phyloP scores from a whole-genome alignment of 805 yeast genomes.

The Clavispora phyllophila region DNA sequence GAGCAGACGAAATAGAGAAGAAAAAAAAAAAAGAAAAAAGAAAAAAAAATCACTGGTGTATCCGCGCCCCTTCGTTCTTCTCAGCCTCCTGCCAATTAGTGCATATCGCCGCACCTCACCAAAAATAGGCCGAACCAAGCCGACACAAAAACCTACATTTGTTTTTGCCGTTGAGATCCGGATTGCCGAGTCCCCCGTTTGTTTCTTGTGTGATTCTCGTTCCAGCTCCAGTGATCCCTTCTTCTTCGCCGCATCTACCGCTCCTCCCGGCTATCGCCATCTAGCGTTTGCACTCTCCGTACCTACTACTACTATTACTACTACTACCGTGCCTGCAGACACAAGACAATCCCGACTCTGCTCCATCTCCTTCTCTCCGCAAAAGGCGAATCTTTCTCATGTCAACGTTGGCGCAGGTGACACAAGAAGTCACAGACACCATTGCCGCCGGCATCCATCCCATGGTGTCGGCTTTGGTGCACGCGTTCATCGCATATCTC shows the following conservation, averaged over 20 bases:
- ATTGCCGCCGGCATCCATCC: slow-evolving; percentile 20
- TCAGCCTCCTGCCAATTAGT: not conserved
- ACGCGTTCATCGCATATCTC: slow-evolving; percentile 28
- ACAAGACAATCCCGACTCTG: not conserved
- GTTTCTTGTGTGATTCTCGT: not conserved
- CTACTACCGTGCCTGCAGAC: not conserved
- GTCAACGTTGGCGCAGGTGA: not conserved
- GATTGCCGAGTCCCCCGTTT: not conserved
- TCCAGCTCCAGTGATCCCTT: not conserved
- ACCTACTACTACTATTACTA: too few relatives aligned
- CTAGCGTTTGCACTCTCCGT: too few relatives aligned
- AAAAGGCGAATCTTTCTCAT: too few relatives aligned
- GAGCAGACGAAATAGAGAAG: too few relatives aligned
- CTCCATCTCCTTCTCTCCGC: not conserved
- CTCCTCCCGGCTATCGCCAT: not conserved
- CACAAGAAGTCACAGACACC: slow-evolving; percentile 16
- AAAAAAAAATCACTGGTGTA: not conserved
- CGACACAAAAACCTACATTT: not conserved
- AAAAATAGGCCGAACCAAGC: not conserved
- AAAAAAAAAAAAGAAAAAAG: too few relatives aligned
- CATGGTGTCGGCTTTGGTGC: slow-evolving; percentile 22
- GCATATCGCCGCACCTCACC: not conserved
- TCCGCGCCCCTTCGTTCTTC: not conserved
- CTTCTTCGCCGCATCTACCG: not conserved
- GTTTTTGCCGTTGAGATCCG: not conserved